A percentile compares a stretch with the other conserved stretches of the same genome.
Evolutionary conservation across 805 yeast genomes (phyloP).

Genomic region (Metschnikowia corniflorae): DNA sequence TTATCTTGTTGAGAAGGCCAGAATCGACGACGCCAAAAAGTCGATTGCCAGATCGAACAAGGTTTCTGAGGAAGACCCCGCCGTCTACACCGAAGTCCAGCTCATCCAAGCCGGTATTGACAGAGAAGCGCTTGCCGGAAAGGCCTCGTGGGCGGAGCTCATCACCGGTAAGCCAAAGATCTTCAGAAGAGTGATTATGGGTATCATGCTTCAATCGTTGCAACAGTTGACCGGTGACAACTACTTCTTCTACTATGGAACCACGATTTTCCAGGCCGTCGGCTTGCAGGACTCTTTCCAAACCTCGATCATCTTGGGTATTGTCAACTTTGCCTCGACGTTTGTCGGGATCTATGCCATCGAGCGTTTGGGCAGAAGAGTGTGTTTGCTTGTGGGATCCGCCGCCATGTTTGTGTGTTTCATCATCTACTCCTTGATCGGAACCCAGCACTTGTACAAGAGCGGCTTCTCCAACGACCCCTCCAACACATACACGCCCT

Average conservation of each 20-base stretch:
- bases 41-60: conserved; percentile 60
- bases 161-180: conserved; percentile 63
- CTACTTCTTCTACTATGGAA: conserved; percentile 61
- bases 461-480: conserved; percentile 27
- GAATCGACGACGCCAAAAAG: conserved; percentile 49
- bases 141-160: conserved; percentile 62
- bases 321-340: conserved; percentile 53
- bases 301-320: conserved; percentile 53
- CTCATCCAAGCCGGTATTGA: conserved; percentile 58
- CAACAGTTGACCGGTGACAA: conserved; percentile 63
- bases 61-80: conserved; percentile 49
- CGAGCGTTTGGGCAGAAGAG: conserved; percentile 53
- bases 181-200: conserved; percentile 51
- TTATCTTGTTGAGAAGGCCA: conserved; percentile 50
- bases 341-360: conserved; percentile 48
- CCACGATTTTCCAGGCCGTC: conserved; percentile 50
- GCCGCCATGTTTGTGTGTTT: conserved; percentile 55
- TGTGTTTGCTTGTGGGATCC: conserved; percentile 49
- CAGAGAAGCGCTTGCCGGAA: conserved; percentile 58
- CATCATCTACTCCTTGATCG: conserved; percentile 58
- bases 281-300: conserved; percentile 51
- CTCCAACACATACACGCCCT: conserved; percentile 38
- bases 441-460: conserved; percentile 45
- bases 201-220: conserved; percentile 55
- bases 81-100: conserved; percentile 51